phyloP scores from a whole-genome alignment of 148 eudicot genomes.

The Limonium bicolor region DNA sequence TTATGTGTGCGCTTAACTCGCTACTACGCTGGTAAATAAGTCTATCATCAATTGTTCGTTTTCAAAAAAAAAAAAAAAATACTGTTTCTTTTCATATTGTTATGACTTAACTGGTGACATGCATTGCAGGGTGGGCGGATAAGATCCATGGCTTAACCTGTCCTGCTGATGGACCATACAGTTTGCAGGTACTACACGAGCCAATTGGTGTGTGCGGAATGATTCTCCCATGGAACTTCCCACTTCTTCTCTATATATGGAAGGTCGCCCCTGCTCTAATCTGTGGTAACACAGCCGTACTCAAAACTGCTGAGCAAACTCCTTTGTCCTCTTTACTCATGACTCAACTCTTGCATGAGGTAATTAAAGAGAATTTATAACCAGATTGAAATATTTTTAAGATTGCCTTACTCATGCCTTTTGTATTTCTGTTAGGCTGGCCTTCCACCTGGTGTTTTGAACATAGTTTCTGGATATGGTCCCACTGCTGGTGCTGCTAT shows the following conservation, averaged over 20 bases:
- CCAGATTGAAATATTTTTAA: background rate
- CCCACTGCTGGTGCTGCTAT: slow-evolving; percentile 81
- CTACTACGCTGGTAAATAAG: slow-evolving; percentile 44
- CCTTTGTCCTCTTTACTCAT: slow-evolving; percentile 64
- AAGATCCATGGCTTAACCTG: slow-evolving; percentile 64
- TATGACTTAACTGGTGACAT: background rate
- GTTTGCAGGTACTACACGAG: slow-evolving; percentile 52
- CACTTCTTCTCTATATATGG: slow-evolving; percentile 62
- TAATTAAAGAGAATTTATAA: slow-evolving; percentile 1
- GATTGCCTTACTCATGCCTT: background rate
- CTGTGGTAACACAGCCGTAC: slow-evolving; percentile 55
- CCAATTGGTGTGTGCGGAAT: slow-evolving; percentile 79
- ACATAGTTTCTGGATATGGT: slow-evolving; percentile 59
- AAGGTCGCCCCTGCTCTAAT: slow-evolving; percentile 69
- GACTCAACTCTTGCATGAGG: slow-evolving; percentile 57
- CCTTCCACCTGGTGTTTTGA: slow-evolving; percentile 70
- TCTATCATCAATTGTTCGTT: background rate
- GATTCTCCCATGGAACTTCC: slow-evolving; percentile 76
- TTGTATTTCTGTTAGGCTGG: slow-evolving; percentile 39
- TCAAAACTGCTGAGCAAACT: slow-evolving; percentile 72
- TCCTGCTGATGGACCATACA: slow-evolving; percentile 64
- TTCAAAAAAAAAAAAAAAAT: background rate
- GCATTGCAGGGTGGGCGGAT: slow-evolving; percentile 60
- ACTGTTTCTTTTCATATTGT: background rate
- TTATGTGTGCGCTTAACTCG: slow-evolving; percentile 36